Base-by-base conservation (phyloP, 2,329 filamentous ascomycete species). In the Dactylellina parvicollis region DNA sequence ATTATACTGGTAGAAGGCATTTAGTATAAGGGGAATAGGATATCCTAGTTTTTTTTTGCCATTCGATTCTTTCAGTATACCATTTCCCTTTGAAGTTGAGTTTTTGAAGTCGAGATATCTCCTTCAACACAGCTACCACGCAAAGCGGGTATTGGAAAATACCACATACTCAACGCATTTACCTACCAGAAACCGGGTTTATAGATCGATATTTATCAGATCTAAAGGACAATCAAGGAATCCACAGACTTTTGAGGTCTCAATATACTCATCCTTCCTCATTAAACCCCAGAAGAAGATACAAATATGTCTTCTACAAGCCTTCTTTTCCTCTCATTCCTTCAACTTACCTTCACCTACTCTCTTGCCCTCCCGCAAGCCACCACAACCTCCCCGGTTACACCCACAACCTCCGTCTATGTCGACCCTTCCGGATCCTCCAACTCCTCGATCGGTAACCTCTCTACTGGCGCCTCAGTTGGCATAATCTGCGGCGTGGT, bases 401-500 rank as follows among this genome's bases (percentile, higher is more conserved):
- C 44, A 30, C 40, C 60, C 14, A 52, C 69, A 26, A 61, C 69
- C 24, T 54, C 60, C 12, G 24, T 10, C 20, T 65, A 44, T 22
- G 50, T 64, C 28, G 59, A 64, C 26, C 42, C 59, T 24, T 26
- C 69, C 9, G 61, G 52, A 24, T 20, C 60, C 32, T 69, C 64
- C 3, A 54, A 30, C 54, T 52, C 60, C 40, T 55, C 69, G 10
- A 28, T 59, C n/a, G 47, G 36, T 7, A 44, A 34, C 40, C 52
- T 66, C 54, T 73, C 69, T 7, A 40, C 54, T 2, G 32, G 26
- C 26, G 46, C 62, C 16, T 36, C 46, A 22, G 52, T 73, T 36
- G 54, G 67, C 26, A 59, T 72, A 16, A 60, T 73, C 20, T 73
- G 69, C 40, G 69, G 69, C 26, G 60, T 66, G 1, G 60, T 73